These are phyloP conservation scores for Mariannaea sp. DNA, from an alignment of 2,329 filamentous ascomycete genomes.

Conservation along the genomic window DNA sequence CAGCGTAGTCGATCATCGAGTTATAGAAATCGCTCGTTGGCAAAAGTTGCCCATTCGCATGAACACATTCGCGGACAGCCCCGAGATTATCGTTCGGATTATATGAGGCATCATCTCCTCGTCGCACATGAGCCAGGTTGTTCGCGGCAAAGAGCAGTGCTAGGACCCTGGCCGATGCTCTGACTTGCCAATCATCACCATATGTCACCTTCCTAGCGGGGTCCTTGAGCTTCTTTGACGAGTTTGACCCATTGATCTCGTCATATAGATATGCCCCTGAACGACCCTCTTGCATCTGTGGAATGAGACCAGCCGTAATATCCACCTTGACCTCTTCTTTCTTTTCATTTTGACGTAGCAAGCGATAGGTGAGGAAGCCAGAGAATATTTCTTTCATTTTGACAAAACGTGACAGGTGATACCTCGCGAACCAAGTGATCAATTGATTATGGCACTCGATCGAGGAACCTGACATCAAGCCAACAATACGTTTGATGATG, in stretches of 20 bases:
- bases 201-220: constrained; percentile 66
- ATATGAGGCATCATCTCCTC: constrained; percentile 34
- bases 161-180: constrained; percentile 78
- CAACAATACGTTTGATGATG: constrained; percentile 83
- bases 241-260: constrained; percentile 64
- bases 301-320: constrained; percentile 70
- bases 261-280: constrained; percentile 75
- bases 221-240: constrained; percentile 60
- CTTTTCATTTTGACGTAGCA: constrained; percentile 72
- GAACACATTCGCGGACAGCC: constrained; percentile 33
- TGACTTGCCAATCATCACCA: constrained; percentile 87
- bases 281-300: constrained; percentile 70
- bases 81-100: constrained; percentile 34
- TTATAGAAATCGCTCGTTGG: constrained; percentile 88
- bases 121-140: constrained; percentile 53
- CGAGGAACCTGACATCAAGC: constrained; percentile 76
- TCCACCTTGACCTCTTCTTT: constrained; percentile 64
- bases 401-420: constrained; percentile 69
- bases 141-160: constrained; percentile 84
- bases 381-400: constrained; percentile 76
- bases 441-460: constrained; percentile 77
- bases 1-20: constrained; percentile 82
- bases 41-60: constrained; percentile 66
- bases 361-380: constrained; percentile 79
- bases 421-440: constrained; percentile 77